Evolutionary conservation across 2,329 filamentous ascomycete genomes (phyloP).

Genomic region (Fusarium hostae): DNA sequence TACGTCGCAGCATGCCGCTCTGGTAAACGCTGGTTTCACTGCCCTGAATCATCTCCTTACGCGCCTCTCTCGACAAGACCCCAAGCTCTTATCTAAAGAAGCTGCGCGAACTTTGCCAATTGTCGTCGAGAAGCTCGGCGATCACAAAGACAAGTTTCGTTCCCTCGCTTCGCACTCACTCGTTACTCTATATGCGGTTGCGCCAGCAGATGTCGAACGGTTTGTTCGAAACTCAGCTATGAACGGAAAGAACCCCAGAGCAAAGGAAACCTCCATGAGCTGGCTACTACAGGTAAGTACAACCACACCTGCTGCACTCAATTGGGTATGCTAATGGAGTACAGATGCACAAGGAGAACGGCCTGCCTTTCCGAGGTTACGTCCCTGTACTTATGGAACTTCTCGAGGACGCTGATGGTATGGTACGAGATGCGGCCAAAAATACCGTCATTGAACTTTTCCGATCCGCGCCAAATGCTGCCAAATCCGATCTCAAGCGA

Average conservation of each 20-base stretch:
- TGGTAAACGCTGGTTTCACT: slow-evolving; percentile 86
- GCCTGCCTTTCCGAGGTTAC: slow-evolving; percentile 83
- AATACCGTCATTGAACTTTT: slow-evolving; percentile 87
- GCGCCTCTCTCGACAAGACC: slow-evolving; percentile 85
- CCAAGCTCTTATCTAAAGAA: slow-evolving; percentile 76
- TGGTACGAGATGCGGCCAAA: slow-evolving; percentile 87
- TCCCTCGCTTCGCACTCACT: slow-evolving; percentile 79
- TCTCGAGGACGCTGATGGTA: slow-evolving; percentile 89
- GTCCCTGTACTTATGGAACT: slow-evolving; percentile 85
- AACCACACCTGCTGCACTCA: not conserved
- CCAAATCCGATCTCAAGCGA: slow-evolving; percentile 88
- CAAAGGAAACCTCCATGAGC: slow-evolving; percentile 85
- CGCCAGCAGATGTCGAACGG: slow-evolving; percentile 79
- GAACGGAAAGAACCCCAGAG: slow-evolving; percentile 80
- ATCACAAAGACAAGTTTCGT: slow-evolving; percentile 87
- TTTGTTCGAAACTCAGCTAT: slow-evolving; percentile 82
- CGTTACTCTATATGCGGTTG: slow-evolving; percentile 78
- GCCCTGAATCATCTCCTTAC: slow-evolving; percentile 89
- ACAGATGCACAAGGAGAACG: slow-evolving; percentile 83
- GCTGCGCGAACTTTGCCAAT: slow-evolving; percentile 77
- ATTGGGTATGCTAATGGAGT: slow-evolving; percentile 20
- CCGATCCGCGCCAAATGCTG: slow-evolving; percentile 80
- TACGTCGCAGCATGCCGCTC: slow-evolving; percentile 77
- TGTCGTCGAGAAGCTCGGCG: slow-evolving; percentile 86
- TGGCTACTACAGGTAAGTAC: slow-evolving; percentile 79